Conservation (phyloP, 169 alveolate species). For the Plasmodium billcollinsi region DNA sequence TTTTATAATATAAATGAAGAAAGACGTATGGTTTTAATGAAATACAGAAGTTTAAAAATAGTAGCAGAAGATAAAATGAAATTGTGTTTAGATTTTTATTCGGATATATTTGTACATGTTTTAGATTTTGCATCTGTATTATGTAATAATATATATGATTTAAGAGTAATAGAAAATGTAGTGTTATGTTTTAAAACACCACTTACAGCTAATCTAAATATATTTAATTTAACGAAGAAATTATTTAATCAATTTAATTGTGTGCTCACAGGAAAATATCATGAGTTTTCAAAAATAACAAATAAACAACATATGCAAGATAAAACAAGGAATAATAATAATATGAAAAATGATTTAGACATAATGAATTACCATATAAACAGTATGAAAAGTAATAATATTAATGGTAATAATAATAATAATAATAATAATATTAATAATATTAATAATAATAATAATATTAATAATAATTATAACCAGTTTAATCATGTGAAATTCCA, state of each 20-base stretch:
- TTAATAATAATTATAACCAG: not conserved
- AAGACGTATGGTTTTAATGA: conserved; percentile 54
- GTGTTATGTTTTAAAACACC: conserved; percentile 73
- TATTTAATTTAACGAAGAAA: conserved; percentile 54
- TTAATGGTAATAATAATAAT: not conserved
- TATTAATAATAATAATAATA: not conserved
- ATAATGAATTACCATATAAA: not conserved
- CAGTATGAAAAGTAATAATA: not conserved
- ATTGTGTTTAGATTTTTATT: conserved; percentile 69
- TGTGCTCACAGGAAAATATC: conserved; percentile 15
- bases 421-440: not conserved
- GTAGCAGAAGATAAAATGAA: conserved; percentile 72
- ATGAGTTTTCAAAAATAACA: conserved; percentile 48
- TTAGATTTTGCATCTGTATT: conserved; percentile 74
- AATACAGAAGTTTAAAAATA: conserved; percentile 46
- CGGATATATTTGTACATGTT: conserved; percentile 65
- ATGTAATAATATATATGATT: conserved; percentile 68
- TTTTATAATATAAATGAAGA: conserved; percentile 56
- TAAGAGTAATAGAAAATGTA: conserved; percentile 52
- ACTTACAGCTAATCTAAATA: conserved; percentile 67
- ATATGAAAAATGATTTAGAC: not conserved
- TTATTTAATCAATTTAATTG: conserved; percentile 48
- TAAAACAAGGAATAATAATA: conserved; percentile 6
- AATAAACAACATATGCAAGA: conserved; percentile 32
- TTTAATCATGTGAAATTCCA: not conserved